Conservation (phyloP, 306 rosid species). For the Leucaena leucocephala region DNA sequence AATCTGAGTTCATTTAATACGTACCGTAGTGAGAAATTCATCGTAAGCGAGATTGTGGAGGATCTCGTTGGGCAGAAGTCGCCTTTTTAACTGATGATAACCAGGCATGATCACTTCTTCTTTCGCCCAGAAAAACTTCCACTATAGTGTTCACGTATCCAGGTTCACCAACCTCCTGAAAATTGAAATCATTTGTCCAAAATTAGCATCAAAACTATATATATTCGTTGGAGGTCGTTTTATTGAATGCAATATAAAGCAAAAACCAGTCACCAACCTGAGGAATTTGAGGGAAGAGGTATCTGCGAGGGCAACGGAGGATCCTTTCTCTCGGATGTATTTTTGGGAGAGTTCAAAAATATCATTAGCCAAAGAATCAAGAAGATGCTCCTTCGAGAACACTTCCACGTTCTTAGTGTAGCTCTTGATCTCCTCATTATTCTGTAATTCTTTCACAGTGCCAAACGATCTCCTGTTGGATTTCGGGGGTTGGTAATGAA, state of each 20-base stretch:
- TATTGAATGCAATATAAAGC: background rate
- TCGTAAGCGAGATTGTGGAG: background rate
- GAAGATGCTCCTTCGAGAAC: constrained; percentile 34
- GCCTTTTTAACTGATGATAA: background rate
- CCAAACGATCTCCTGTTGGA: constrained; percentile 7
- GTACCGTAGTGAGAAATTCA: background rate
- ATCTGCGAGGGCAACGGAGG: constrained; percentile 59
- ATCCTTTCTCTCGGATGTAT: constrained; percentile 49
- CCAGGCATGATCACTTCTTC: constrained; percentile 25
- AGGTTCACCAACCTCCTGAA: constrained; percentile 56
- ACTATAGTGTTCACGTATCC: constrained; percentile 44
- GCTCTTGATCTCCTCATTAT: background rate
- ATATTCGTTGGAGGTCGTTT: background rate
- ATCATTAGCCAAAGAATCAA: constrained; percentile 49
- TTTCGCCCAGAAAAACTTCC: constrained; percentile 68
- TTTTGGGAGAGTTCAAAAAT: constrained; percentile 49
- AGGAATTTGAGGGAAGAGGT: constrained; percentile 41
- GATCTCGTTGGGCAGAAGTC: background rate
- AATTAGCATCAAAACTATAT: no score
- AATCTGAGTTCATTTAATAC: no score
- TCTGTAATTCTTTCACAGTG: constrained; percentile 25
- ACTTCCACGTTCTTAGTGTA: constrained; percentile 48
- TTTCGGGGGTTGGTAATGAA: background rate
- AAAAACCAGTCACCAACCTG: background rate
- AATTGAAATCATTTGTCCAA: background rate